A percentile compares a stretch with the other conserved stretches of the same genome.
Conservation (phyloP, 371 early-diverging fungal genomes). For the Encephalitozoon romaleae region DNA sequence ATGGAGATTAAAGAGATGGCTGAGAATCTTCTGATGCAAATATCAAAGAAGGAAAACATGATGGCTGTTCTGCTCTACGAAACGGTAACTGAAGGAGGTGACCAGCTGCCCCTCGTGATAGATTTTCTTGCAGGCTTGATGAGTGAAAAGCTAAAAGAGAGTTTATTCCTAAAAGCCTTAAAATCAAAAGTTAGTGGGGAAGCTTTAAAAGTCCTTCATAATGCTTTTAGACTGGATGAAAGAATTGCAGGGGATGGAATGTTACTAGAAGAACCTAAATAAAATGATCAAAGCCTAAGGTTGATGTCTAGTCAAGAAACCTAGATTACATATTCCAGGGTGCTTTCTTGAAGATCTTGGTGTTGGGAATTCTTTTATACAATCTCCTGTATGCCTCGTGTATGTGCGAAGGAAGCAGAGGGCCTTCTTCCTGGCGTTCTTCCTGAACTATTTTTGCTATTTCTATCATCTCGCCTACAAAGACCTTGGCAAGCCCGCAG, state of each 20-base stretch:
- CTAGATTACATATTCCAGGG: constrained; percentile 31
- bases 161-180: constrained; percentile 16
- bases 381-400: constrained; percentile 77
- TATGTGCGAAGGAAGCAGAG: constrained; percentile 70
- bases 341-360: constrained; percentile 36
- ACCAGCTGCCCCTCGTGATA: not conserved
- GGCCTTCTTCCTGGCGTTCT: constrained; percentile 57
- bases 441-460: constrained; percentile 64
- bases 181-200: not conserved
- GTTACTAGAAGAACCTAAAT: not conserved
- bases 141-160: constrained; percentile 25
- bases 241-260: not conserved
- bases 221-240: not conserved
- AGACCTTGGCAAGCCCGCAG: constrained; percentile 81
- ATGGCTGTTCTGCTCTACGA: constrained; percentile 45
- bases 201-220: not conserved
- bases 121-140: constrained; percentile 17
- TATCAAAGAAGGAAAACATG: constrained; percentile 35
- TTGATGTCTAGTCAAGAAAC: not conserved
- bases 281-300: not conserved
- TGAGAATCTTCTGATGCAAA: not conserved
- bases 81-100: not conserved
- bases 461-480: constrained; percentile 83
- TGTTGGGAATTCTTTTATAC: constrained; percentile 63
- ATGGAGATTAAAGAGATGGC: constrained; percentile 21